Conservation (phyloP, 78 protist species). For the Trichosphaerium sp. region DNA sequence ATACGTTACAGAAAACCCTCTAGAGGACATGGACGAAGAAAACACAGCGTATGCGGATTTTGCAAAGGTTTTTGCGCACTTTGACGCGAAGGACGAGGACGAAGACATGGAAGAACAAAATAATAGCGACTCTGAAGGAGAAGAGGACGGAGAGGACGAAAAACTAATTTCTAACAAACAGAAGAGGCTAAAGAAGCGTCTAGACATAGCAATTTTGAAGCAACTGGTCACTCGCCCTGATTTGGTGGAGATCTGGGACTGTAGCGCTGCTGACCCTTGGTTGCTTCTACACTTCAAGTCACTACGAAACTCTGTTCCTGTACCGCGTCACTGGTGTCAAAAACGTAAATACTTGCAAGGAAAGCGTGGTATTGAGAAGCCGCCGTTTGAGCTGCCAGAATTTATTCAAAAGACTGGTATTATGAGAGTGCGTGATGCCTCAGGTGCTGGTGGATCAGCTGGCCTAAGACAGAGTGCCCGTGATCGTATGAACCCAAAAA, state of each 20-base stretch:
- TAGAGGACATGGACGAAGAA: conserved; percentile 14
- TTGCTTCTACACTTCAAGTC: conserved; percentile 82
- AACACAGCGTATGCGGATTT: background rate
- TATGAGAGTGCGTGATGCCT: conserved; percentile 70
- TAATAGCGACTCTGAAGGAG: background rate
- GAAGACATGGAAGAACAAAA: background rate
- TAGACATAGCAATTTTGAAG: conserved; percentile 80
- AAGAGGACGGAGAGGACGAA: conserved; percentile 13
- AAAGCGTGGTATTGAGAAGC: conserved; percentile 84
- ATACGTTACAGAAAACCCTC: background rate
- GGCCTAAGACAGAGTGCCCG: conserved; percentile 53
- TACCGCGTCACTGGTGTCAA: conserved; percentile 95
- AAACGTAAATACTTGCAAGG: conserved; percentile 89
- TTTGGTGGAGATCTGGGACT: conserved; percentile 42
- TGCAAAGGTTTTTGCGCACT: background rate
- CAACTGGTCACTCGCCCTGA: conserved; percentile 72
- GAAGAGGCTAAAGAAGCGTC: conserved; percentile 31
- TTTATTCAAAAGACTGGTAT: conserved; percentile 96
- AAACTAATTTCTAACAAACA: conserved; percentile 44
- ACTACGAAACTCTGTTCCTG: conserved; percentile 80
- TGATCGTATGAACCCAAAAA: conserved; percentile 60
- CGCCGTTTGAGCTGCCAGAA: conserved; percentile 85
- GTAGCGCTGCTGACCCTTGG: conserved; percentile 77
- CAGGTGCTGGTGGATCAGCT: too few relatives aligned
- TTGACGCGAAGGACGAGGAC: background rate